These are phyloP conservation scores for Tetracladium setigerum DNA, from an alignment of 495 filamentous ascomycete species.

Conservation along the genomic window DNA sequence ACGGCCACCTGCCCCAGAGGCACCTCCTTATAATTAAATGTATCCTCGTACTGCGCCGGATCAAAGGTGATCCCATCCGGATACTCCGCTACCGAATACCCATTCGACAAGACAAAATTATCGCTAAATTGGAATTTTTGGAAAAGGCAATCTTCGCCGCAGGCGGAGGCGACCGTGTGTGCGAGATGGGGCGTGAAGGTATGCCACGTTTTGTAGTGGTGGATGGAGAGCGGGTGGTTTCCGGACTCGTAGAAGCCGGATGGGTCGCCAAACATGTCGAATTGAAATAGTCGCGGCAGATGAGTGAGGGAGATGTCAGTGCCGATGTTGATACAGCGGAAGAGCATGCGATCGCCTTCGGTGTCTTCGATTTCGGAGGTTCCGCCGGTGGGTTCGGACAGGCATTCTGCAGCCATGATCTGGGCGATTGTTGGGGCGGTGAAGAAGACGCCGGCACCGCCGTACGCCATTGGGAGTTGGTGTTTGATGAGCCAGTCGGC, in stretches of 20 bases:
- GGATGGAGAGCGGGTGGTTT: constrained; percentile 44
- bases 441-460: constrained; percentile 54
- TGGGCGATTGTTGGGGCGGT: constrained; percentile 39
- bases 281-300: constrained; percentile 43
- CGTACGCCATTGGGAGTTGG: constrained; percentile 38
- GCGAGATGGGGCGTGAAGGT: constrained; percentile 40
- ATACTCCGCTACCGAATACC: constrained; percentile 46
- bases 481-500: constrained; percentile 30
- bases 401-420: constrained; percentile 27
- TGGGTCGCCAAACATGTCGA: constrained; percentile 42
- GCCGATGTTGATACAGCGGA: constrained; percentile 45
- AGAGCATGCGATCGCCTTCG: constrained; percentile 28
- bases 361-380: constrained; percentile 9
- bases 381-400: constrained; percentile 20
- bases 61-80: constrained; percentile 25
- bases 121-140: constrained; percentile 50
- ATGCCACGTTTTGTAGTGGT: constrained; percentile 52
- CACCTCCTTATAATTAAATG: constrained; percentile 12
- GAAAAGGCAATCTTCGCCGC: constrained; percentile 47
- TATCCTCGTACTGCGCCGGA: constrained; percentile 20
- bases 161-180: constrained; percentile 39
- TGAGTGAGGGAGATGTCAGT: constrained; percentile 41
- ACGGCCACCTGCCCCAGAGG: constrained; percentile 2
- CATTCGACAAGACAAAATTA: constrained; percentile 50
- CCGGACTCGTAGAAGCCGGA: constrained; percentile 51